A percentile compares a stretch with the other conserved stretches of the same genome.
These are phyloP conservation scores for Russula lepida DNA, from an alignment of 768 basidiomycete species.

Conservation along the genomic window DNA sequence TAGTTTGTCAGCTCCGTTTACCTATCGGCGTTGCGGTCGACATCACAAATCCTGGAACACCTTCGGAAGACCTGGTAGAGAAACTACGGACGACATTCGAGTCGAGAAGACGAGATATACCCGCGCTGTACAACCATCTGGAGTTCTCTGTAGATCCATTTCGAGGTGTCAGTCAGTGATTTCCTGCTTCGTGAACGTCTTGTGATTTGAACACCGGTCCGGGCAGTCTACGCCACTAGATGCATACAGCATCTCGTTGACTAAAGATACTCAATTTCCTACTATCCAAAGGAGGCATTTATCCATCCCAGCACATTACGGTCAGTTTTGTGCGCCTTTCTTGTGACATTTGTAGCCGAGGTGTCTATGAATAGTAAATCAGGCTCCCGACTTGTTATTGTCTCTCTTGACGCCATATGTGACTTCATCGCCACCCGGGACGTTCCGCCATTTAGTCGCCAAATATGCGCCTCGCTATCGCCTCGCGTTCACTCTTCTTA, in stretches of 20 bases:
- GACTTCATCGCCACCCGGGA: slow-evolving; percentile 33
- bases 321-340: not conserved
- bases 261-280: slow-evolving; percentile 1
- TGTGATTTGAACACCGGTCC: slow-evolving; percentile 4
- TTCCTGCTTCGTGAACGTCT: slow-evolving; percentile 7
- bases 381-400: slow-evolving; percentile 29
- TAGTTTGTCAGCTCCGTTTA: slow-evolving; percentile 12
- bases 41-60: not conserved
- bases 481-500: slow-evolving; percentile 85
- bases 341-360: not conserved
- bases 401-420: slow-evolving; percentile 37
- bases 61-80: not conserved
- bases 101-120: slow-evolving; percentile 1
- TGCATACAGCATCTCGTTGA: slow-evolving; percentile 11
- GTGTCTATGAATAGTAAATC: slow-evolving; percentile 4
- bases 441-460: slow-evolving; percentile 43
- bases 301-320: slow-evolving; percentile 16
- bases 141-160: slow-evolving; percentile 8
- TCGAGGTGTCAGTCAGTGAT: slow-evolving; percentile 15
- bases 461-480: slow-evolving; percentile 80
- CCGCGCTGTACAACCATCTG: slow-evolving; percentile 12
- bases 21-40: slow-evolving; percentile 13
- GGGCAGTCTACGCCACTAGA: slow-evolving; percentile 1
- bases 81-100: slow-evolving; percentile 4
- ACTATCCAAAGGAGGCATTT: slow-evolving; percentile 9